A percentile compares a stretch with the other conserved stretches of the same genome.
Evolutionary conservation across 83 land plant genomes (phyloP).

Genomic region (Picea abies): DNA sequence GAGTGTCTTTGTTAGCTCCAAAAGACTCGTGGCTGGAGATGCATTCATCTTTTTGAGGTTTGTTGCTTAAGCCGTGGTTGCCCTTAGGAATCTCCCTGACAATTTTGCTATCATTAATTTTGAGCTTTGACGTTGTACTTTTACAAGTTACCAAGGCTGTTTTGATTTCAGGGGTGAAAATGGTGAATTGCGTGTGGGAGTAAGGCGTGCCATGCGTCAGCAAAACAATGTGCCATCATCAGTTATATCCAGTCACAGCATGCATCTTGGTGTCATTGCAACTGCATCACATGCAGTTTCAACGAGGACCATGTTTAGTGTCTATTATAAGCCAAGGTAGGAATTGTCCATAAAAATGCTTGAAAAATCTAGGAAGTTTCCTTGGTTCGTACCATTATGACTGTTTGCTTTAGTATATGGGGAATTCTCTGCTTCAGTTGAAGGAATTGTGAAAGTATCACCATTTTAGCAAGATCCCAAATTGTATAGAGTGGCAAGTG

Average conservation of each 20-base stretch:
- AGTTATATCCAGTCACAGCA: constrained; percentile 56
- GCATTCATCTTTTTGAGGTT: constrained; percentile 86
- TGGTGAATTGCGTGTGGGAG: constrained; percentile 60
- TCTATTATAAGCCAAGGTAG: constrained; percentile 66
- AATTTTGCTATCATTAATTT: neutral
- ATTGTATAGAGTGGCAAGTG: too few relatives aligned
- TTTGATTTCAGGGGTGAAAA: constrained; percentile 52
- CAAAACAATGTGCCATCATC: constrained; percentile 42
- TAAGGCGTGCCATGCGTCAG: constrained; percentile 61
- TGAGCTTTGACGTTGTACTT: neutral
- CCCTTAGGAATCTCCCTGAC: neutral
- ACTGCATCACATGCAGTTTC: constrained; percentile 63
- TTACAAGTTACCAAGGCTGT: neutral
- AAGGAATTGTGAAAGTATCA: neutral
- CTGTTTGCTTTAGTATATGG: constrained; percentile 2
- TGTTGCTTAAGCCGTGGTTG: neutral
- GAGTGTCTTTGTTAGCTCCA: constrained; percentile 67
- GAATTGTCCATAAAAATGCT: neutral
- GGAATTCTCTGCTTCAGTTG: neutral
- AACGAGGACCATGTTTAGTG: constrained; percentile 46
- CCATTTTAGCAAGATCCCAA: neutral
- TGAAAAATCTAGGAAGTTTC: neutral
- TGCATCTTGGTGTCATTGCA: constrained; percentile 73
- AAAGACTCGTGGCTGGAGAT: constrained; percentile 87
- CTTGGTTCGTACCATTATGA: neutral